Base-by-base conservation (phyloP, 2,329 filamentous ascomycete genomes). In the Oidium heveae region DNA sequence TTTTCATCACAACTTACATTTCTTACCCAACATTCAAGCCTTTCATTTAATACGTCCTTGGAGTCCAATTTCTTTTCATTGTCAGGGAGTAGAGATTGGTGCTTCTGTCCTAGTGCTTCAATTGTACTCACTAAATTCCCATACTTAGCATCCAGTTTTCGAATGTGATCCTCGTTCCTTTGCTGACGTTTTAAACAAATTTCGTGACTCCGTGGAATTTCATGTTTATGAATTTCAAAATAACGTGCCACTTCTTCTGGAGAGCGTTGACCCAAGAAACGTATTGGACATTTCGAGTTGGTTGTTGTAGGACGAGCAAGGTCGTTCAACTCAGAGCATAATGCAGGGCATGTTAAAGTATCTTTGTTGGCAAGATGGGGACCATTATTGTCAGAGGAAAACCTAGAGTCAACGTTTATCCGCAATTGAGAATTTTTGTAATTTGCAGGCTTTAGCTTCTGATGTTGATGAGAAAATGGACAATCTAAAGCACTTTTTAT, bases 161-260 rank as follows among this genome's bases (percentile, higher is more conserved):
- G 79, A 63, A 94, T 84, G 63, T 88, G 84, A 58, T 84, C 77
- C 61, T 89, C 82, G 63, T 88, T 89, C 66, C 79, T 82, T 68
- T 94, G 86, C 65, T 94, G 94, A 56, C 88, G 78, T 63, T 84
- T 81, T 57, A 96, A 80, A 66, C 89, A 96, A 47, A 95, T 77
- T 65, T 93, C 86, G 68, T 96, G 89, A 65, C 87, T 95, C 61
- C 89, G 79, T 10, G 89, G 89, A 54, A 96, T 76, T 66, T 94
- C 84, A 68, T 96, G 88, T 67, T 95, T 95, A 70, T 95, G 88
- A 54, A 81, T 87, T 66, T 95, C 86, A 63, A 96, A 86, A 66
- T 94, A 96, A 63, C 84, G 79, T 15, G 89, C 89, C 58, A 96
- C 82, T 65, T 95, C 88, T 69, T 94, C 86, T 1, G 89, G 86